Percentiles rank a stretch among this genome's conserved stretches.
Evolutionary conservation across 2,329 filamentous ascomycete genomes (phyloP).

Genomic region (Escovopsis weberi): DNA sequence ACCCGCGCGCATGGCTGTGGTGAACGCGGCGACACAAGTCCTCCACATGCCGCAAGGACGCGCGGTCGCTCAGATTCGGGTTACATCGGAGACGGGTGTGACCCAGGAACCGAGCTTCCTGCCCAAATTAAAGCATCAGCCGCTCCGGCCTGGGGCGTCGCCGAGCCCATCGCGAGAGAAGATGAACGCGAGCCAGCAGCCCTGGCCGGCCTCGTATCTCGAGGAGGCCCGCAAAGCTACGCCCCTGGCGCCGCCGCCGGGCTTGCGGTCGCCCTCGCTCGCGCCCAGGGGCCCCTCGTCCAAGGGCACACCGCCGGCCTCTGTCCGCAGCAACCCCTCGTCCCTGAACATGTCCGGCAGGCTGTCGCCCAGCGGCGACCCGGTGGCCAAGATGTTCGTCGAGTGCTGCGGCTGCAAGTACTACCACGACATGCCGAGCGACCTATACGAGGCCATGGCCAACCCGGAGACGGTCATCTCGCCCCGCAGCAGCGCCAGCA

Average conservation of each 20-base stretch:
- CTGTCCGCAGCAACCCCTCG: conserved; percentile 3
- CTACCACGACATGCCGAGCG: conserved; percentile 51
- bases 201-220: conserved; percentile 5
- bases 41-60: conserved; percentile 5
- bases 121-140: conserved; percentile 24
- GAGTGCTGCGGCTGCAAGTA: conserved; percentile 50
- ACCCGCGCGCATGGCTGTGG: neutral
- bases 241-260: conserved; percentile 5
- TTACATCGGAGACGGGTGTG: conserved; percentile 6
- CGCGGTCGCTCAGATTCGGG: conserved; percentile 3
- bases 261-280: conserved; percentile 1
- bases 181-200: neutral
- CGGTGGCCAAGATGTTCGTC: conserved; percentile 48
- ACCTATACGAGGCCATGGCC: conserved; percentile 50
- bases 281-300: neutral
- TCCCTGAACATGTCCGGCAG: conserved; percentile 2
- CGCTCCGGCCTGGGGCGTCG: conserved; percentile 15
- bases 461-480: conserved; percentile 40
- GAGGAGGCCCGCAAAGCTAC: conserved; percentile 6
- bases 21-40: neutral
- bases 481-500: conserved; percentile 21
- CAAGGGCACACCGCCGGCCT: conserved; percentile 4
- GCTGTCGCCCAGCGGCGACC: conserved; percentile 16
- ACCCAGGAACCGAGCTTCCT: conserved; percentile 13
- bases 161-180: neutral